phyloP scores from a whole-genome alignment of 768 basidiomycete genomes.

The Auriscalpium orientale region DNA sequence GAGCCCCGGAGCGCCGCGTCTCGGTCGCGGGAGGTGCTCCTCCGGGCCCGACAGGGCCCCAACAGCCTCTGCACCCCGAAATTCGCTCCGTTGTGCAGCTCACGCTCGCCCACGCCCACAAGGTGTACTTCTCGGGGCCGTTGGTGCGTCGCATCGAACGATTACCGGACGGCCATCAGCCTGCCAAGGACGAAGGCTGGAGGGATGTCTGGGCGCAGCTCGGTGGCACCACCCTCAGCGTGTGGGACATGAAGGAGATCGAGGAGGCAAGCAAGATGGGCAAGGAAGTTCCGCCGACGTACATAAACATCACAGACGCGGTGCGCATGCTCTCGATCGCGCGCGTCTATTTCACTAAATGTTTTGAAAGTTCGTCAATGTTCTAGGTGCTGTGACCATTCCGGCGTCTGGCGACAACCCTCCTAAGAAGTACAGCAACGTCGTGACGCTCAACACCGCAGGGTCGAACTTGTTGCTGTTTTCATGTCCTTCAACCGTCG shows the following conservation, averaged over 20 bases:
- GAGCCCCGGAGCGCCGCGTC: neutral
- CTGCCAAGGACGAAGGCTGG: slow-evolving; percentile 72
- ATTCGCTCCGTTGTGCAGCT: slow-evolving; percentile 74
- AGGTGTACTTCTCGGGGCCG: slow-evolving; percentile 83
- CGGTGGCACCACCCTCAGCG: slow-evolving; percentile 79
- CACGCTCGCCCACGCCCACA: slow-evolving; percentile 70
- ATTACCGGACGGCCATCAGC: slow-evolving; percentile 65
- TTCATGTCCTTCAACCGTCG: slow-evolving; percentile 66
- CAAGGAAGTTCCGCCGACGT: slow-evolving; percentile 77
- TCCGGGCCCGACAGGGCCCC: slow-evolving; percentile 6
- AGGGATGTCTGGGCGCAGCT: slow-evolving; percentile 85
- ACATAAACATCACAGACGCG: slow-evolving; percentile 84
- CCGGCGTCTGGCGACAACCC: slow-evolving; percentile 45
- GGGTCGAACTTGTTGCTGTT: slow-evolving; percentile 87
- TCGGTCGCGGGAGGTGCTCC: slow-evolving; percentile 1
- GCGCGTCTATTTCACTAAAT: slow-evolving; percentile 5
- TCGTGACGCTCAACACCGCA: slow-evolving; percentile 89
- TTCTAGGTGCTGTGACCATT: slow-evolving; percentile 65
- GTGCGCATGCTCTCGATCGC: slow-evolving; percentile 38
- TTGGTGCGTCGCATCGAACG: slow-evolving; percentile 71
- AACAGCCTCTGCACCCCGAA: slow-evolving; percentile 61
- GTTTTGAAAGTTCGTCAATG: slow-evolving; percentile 59
- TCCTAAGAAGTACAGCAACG: slow-evolving; percentile 57
- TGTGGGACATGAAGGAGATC: slow-evolving; percentile 89
- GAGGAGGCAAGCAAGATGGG: slow-evolving; percentile 77